Percentiles rank a stretch among this genome's conserved stretches.
Conservation (phyloP, 768 basidiomycete genomes). For the Podaxis sp. region DNA sequence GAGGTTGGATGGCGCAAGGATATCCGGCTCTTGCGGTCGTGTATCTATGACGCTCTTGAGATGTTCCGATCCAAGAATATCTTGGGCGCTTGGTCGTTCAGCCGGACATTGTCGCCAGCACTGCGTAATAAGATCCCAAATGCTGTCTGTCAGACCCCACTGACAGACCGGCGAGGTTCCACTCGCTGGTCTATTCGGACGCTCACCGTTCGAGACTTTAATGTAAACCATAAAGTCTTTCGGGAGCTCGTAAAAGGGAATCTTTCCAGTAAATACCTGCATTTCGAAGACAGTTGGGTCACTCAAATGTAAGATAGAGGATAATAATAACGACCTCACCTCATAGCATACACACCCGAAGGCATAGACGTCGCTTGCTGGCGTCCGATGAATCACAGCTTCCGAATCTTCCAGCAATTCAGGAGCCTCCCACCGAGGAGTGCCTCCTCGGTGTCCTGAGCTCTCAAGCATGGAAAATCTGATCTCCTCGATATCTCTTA, state of each 20-base stretch:
- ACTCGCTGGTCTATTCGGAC: neutral
- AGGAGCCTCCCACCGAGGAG: slow-evolving; percentile 12
- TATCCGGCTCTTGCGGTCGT: neutral
- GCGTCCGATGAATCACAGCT: neutral
- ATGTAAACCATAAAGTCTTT: neutral
- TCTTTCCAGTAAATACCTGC: slow-evolving; percentile 13
- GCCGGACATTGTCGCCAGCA: neutral
- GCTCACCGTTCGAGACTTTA: neutral
- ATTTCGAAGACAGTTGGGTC: neutral
- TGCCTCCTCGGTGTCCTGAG: slow-evolving; percentile 7
- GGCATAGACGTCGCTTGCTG: slow-evolving; percentile 11
- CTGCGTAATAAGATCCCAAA: neutral
- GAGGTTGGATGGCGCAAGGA: neutral
- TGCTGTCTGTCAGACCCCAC: neutral
- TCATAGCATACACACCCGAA: slow-evolving; percentile 14
- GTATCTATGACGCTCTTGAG: neutral
- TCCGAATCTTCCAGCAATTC: slow-evolving; percentile 10
- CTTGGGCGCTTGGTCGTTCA: neutral
- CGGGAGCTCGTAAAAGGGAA: slow-evolving; percentile 18
- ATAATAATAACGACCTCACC: neutral
- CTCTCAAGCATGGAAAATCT: slow-evolving; percentile 8
- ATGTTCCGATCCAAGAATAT: neutral
- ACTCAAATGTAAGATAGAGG: neutral
- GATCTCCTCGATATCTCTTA: slow-evolving; percentile 12
- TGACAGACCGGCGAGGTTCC: neutral